Evolutionary conservation across 768 basidiomycete genomes (phyloP).

Genomic region (Leccinum broughii): DNA sequence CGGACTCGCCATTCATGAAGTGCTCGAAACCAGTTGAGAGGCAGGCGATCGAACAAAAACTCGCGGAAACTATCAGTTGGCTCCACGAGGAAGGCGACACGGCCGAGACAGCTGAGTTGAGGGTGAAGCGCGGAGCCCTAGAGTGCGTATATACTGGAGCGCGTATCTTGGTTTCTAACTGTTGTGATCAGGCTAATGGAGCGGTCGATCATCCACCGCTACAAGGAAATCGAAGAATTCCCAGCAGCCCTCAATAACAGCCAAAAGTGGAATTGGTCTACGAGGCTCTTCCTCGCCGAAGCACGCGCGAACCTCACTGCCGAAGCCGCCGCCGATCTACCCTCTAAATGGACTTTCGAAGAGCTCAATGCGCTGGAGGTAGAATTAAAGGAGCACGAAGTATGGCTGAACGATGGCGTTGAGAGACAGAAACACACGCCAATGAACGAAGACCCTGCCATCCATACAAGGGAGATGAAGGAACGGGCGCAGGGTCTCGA

Average conservation of each 20-base stretch:
- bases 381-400: conserved; percentile 74
- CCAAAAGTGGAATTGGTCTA: conserved; percentile 88
- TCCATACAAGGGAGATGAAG: conserved; percentile 84
- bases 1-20: conserved; percentile 76
- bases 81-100: conserved; percentile 79
- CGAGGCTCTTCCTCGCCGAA: conserved; percentile 80
- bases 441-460: conserved; percentile 80
- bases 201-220: conserved; percentile 79
- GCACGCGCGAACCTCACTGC: conserved; percentile 73
- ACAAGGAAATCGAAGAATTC: conserved; percentile 86
- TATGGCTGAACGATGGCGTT: conserved; percentile 81
- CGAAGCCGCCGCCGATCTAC: conserved; percentile 58
- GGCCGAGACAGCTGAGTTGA: conserved; percentile 74
- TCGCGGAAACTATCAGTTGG: conserved; percentile 82
- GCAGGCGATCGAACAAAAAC: conserved; percentile 57
- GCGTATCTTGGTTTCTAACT: conserved; percentile 6
- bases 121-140: conserved; percentile 72
- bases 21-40: conserved; percentile 79
- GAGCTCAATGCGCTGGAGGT: conserved; percentile 82
- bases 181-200: conserved; percentile 60
- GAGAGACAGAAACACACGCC: conserved; percentile 78
- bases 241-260: conserved; percentile 78
- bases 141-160: conserved; percentile 58
- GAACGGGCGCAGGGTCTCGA: conserved; percentile 80
- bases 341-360: conserved; percentile 81